Conservation (phyloP, 345 rosid genomes). For the Populus ilicifolia region DNA sequence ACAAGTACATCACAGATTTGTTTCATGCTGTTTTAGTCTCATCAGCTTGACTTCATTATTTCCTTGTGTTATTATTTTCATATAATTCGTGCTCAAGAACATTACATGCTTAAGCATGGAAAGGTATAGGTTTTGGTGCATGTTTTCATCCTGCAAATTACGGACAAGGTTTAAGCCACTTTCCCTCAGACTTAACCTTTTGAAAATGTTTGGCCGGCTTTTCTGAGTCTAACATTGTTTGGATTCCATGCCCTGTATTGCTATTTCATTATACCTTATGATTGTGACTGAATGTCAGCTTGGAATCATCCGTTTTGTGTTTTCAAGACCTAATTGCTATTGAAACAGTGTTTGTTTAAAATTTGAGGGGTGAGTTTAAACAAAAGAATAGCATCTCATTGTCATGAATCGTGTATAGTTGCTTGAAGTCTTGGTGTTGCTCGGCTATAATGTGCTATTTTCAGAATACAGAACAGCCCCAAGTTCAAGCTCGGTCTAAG, state of each 20-base stretch:
- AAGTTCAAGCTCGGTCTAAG: too few relatives aligned
- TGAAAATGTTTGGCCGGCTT: neutral
- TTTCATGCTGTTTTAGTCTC: neutral
- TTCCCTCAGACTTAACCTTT: neutral
- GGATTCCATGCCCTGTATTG: neutral
- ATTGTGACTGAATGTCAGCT: neutral
- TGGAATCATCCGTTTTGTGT: neutral
- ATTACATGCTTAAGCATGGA: neutral
- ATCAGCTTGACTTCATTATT: neutral
- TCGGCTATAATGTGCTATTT: too few relatives aligned
- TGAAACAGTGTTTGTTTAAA: neutral
- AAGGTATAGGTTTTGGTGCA: too few relatives aligned
- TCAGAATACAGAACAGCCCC: too few relatives aligned
- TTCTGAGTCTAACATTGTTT: neutral
- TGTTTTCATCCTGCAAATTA: neutral
- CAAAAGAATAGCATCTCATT: neutral
- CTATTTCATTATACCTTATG: neutral
- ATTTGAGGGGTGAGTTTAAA: neutral
- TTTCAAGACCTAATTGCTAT: neutral
- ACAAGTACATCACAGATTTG: neutral
- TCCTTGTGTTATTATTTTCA: neutral
- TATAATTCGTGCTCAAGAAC: neutral
- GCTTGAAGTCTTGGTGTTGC: too few relatives aligned
- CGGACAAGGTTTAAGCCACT: too few relatives aligned
- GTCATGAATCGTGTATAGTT: neutral